These are phyloP conservation scores for Elsinoe ampelina DNA, from an alignment of 2,329 filamentous ascomycete species.

Conservation along the genomic window DNA sequence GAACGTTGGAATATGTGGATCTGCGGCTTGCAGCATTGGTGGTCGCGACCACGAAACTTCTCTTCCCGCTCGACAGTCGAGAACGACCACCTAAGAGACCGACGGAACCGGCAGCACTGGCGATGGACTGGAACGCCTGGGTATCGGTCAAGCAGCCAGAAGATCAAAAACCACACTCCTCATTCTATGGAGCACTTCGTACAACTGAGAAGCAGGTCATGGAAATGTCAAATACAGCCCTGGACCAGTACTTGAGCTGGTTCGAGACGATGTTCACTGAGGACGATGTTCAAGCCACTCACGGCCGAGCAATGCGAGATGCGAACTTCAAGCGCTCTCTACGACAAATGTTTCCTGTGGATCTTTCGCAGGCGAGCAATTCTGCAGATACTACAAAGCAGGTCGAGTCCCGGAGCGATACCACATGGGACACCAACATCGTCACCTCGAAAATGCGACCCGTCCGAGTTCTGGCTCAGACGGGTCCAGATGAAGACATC, in stretches of 20 bases:
- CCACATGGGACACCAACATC: constrained; percentile 29
- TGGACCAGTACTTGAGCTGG: constrained; percentile 74
- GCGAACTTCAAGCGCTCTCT: constrained; percentile 34
- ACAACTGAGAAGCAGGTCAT: constrained; percentile 55
- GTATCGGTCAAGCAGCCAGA: constrained; percentile 16
- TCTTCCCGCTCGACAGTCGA: constrained; percentile 62
- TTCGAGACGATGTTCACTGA: constrained; percentile 58
- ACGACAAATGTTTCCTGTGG: constrained; percentile 35
- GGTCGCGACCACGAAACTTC: constrained; percentile 66
- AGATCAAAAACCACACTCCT: constrained; percentile 21
- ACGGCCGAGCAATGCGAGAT: constrained; percentile 23
- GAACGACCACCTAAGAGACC: constrained; percentile 41
- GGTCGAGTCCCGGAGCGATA: background rate
- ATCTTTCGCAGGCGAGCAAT: background rate
- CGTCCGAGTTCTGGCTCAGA: constrained; percentile 30
- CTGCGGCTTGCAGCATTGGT: constrained; percentile 61
- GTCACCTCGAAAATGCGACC: constrained; percentile 36
- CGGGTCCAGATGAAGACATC: constrained; percentile 24
- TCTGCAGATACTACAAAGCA: background rate
- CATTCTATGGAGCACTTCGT: constrained; percentile 39
- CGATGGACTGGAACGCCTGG: constrained; percentile 69
- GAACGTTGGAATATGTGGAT: constrained; percentile 60
- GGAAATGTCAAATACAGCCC: constrained; percentile 48
- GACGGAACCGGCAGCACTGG: constrained; percentile 49
- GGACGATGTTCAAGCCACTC: constrained; percentile 31